phyloP scores from a whole-genome alignment of 75 land plant genomes.

The Picea sitchensis region DNA sequence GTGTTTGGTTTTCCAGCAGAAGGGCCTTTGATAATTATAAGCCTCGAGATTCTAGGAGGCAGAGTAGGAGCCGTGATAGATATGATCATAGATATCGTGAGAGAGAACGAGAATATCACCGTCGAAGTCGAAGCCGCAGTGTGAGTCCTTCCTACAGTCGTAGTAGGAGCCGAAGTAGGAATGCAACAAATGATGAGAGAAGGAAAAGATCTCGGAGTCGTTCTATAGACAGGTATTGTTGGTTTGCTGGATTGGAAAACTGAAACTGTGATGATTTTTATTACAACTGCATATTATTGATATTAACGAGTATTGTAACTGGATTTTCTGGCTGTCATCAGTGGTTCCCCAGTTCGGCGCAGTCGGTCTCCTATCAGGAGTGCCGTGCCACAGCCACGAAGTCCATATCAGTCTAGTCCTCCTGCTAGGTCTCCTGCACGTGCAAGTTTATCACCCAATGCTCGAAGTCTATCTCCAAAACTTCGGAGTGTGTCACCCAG shows the following conservation, averaged over 20 bases:
- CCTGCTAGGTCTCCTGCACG: constrained; percentile 9
- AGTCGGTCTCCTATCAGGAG: constrained; percentile 3
- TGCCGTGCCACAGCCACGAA: not conserved
- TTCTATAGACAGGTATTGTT: constrained; percentile 7
- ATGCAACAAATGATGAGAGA: not conserved
- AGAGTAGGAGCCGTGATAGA: constrained; percentile 11
- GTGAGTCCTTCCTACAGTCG: not conserved
- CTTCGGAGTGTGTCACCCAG: constrained; percentile 10
- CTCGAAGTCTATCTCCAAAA: not conserved
- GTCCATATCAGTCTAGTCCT: constrained; percentile 3
- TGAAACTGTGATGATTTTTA: not conserved
- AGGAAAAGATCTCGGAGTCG: constrained; percentile 8
- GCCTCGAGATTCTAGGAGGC: not conserved
- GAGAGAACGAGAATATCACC: constrained; percentile 4
- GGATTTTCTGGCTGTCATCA: not conserved
- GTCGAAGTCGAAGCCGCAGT: not conserved
- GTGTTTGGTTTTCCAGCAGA: not conserved
- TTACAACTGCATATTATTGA: not conserved
- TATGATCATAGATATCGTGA: constrained; percentile 7
- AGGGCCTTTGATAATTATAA: constrained; percentile 2
- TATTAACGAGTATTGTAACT: not conserved
- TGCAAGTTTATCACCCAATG: constrained; percentile 5
- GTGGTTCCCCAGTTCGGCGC: not conserved
- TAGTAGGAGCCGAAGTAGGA: not conserved
- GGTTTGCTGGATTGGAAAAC: constrained; percentile 2